Evolutionary conservation across 257 asterid genomes (phyloP).

Genomic region (Hygrophila difformis): DNA sequence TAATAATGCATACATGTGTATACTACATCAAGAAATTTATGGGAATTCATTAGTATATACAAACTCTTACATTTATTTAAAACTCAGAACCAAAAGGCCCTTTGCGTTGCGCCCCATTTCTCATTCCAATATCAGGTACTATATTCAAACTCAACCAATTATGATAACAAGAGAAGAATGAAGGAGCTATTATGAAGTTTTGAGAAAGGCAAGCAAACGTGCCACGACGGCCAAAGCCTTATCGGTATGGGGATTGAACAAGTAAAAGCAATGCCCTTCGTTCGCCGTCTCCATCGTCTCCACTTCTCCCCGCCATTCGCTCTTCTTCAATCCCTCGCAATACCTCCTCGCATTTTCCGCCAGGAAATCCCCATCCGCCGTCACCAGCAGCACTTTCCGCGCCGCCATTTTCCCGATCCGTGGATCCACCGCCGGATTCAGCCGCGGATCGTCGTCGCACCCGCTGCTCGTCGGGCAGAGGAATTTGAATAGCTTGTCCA

Average conservation of each 20-base stretch:
- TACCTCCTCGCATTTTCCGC: constrained; percentile 40
- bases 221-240: constrained; percentile 40
- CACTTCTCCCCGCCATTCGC: constrained; percentile 55
- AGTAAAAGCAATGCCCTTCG: constrained; percentile 58
- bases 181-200: no score
- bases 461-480: constrained; percentile 49
- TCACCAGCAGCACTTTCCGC: constrained; percentile 41
- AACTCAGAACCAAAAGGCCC: no score
- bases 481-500: constrained; percentile 27
- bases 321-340: constrained; percentile 52
- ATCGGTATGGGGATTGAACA: constrained; percentile 22
- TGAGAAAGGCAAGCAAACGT: constrained; percentile 20
- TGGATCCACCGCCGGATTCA: constrained; percentile 57
- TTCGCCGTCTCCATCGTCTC: constrained; percentile 47
- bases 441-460: constrained; percentile 57
- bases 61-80: no score
- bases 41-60: no score
- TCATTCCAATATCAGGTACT: no score
- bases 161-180: no score
- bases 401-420: constrained; percentile 37
- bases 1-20: no score
- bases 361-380: constrained; percentile 49
- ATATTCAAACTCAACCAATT: no score
- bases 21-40: no score
- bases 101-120: no score